Conservation (phyloP, 164 flowering plant species). For the Tetracentron sinense region DNA sequence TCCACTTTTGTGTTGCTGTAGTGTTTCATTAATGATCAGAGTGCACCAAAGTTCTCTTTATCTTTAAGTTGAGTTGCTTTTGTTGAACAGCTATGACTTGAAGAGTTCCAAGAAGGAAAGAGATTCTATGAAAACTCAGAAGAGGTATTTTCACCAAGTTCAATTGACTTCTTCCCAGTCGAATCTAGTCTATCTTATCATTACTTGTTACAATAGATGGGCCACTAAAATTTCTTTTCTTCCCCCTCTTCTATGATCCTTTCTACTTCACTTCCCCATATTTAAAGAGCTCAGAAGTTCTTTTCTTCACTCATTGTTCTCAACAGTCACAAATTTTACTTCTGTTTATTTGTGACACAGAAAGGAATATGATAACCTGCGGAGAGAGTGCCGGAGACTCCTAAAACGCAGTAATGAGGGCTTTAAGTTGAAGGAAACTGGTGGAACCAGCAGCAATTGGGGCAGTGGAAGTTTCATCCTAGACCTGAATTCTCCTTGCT, state of each 20-base stretch:
- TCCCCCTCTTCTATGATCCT: background rate
- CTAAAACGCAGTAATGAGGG: slow-evolving; percentile 18
- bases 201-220: background rate
- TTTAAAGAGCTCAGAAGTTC: background rate
- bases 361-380: slow-evolving; percentile 45
- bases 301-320: too few relatives aligned
- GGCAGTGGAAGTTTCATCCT: slow-evolving; percentile 23
- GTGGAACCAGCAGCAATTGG: slow-evolving; percentile 14
- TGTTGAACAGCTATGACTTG: slow-evolving; percentile 45
- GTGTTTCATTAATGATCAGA: background rate
- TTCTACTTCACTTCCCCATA: background rate
- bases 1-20: too few relatives aligned
- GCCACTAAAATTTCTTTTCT: too few relatives aligned
- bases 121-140: slow-evolving; percentile 32
- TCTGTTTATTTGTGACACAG: slow-evolving; percentile 25
- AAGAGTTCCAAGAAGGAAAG: slow-evolving; percentile 54
- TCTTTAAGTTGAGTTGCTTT: background rate
- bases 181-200: too few relatives aligned
- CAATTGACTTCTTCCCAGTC: too few relatives aligned
- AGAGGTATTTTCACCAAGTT: slow-evolving; percentile 35
- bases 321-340: too few relatives aligned
- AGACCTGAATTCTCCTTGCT: slow-evolving; percentile 35
- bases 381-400: slow-evolving; percentile 39
- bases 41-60: background rate
- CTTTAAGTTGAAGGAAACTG: slow-evolving; percentile 21